Evolutionary conservation across 2,329 filamentous ascomycete genomes (phyloP), one percentile per base, ranked within the genome.

Genomic region (Coniochaeta hoffmannii): DNA sequence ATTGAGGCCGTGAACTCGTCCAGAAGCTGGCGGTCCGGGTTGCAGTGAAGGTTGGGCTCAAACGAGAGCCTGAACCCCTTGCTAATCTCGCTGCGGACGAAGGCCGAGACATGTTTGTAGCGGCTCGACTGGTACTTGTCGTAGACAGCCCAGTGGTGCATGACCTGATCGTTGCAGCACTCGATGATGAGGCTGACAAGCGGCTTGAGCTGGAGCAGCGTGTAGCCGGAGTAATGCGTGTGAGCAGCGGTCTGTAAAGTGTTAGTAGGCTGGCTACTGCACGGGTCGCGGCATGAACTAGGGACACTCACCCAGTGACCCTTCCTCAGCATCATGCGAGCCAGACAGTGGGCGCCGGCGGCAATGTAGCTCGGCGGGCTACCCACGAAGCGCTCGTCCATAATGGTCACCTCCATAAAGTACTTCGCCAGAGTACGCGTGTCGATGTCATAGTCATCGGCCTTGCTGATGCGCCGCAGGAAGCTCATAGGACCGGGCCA

Each of bases 401-500:
- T 97, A 69, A 97, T 86, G 35, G 91, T 95, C 55, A 97, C 82
- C 70, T 99, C 94, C 26, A 99, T 79, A 72, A 99, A 97, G 74
- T 99, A 99, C 74, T 99, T 99, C 64, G 94, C 91, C 55, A 99
- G 76, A 5, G 94, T 97, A 35, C 94, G 84, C 11, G 93, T 97
- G 73, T 99, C 93, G 50, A 96, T 77, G 67, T 99, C 92, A 67
- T 97, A 99, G 67, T 97, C 91, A 68, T 99, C 94, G 14, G 94
- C 94, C 76, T 97, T 97, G 85, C 93, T 97, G 72, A 97, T 94
- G 56, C 93, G 86, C 58, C 94, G 85, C 59, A 99, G 79, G 73
- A 99, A 99, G 76, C 91, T 97, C 93, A 99, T 97, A 1, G 94
- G 94, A 44, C 94, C 94, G n/a, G 94, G 94, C 88, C 90, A 97